A percentile compares a stretch with the other conserved stretches of the same genome.
phyloP scores from a whole-genome alignment of 805 yeast species.

The Ogataea pilisensis region DNA sequence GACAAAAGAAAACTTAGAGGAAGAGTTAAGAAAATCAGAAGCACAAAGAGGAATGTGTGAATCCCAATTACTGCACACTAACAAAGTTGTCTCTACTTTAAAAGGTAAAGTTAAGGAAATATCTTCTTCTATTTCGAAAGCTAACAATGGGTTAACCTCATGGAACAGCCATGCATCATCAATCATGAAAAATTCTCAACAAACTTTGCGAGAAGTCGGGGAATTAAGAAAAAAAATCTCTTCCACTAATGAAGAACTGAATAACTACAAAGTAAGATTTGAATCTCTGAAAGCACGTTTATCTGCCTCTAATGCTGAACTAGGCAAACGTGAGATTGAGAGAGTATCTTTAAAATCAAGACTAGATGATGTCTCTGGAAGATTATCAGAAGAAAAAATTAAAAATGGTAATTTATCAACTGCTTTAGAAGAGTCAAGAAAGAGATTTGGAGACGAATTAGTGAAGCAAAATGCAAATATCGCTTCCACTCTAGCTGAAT shows the following conservation, averaged over 20 bases:
- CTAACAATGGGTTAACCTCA: slow-evolving; percentile 4
- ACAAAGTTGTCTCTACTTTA: slow-evolving; percentile 5
- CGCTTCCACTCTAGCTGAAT: background rate
- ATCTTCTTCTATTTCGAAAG: slow-evolving; percentile 2
- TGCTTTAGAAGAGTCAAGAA: slow-evolving; percentile 11
- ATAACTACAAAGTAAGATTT: slow-evolving; percentile 9
- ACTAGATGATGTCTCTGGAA: slow-evolving; percentile 41
- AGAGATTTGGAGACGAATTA: slow-evolving; percentile 8
- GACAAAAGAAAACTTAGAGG: slow-evolving; percentile 9
- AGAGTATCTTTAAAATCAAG: slow-evolving; percentile 33
- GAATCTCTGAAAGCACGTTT: slow-evolving; percentile 15
- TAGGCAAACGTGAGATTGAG: slow-evolving; percentile 17
- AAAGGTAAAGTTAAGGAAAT: slow-evolving; percentile 7
- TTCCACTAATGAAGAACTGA: slow-evolving; percentile 8
- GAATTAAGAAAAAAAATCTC: slow-evolving; percentile 6
- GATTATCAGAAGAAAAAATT: slow-evolving; percentile 44
- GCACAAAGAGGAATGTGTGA: slow-evolving; percentile 6
- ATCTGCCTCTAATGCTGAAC: slow-evolving; percentile 5
- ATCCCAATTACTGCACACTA: slow-evolving; percentile 4
- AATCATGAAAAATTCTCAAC: slow-evolving; percentile 1
- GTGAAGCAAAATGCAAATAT: slow-evolving; percentile 8
- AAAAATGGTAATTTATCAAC: slow-evolving; percentile 30
- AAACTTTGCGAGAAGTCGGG: slow-evolving; percentile 7
- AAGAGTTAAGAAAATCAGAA: slow-evolving; percentile 5
- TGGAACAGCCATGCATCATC: slow-evolving; percentile 5